Conservation (phyloP, 177 flowering plant genomes). For the Vitis hybrid region DNA sequence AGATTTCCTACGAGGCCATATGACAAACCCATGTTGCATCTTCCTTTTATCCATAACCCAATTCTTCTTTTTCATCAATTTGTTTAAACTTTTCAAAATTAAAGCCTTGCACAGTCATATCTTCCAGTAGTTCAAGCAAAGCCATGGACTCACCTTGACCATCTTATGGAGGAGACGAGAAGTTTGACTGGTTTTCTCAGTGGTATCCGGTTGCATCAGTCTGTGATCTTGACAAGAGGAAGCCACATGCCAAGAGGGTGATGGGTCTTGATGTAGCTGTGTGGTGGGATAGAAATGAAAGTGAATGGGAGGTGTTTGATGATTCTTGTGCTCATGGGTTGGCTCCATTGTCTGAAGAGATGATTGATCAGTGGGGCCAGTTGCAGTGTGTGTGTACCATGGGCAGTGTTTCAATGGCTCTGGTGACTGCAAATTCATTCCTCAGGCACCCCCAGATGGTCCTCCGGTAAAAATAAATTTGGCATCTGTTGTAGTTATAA, state of each 20-base stretch:
- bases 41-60: slow-evolving; percentile 11
- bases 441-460: slow-evolving; percentile 52
- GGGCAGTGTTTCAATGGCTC: slow-evolving; percentile 64
- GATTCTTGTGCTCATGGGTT: slow-evolving; percentile 57
- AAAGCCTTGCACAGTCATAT: slow-evolving; percentile 22
- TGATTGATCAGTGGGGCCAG: slow-evolving; percentile 57
- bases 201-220: slow-evolving; percentile 52
- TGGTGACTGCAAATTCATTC: slow-evolving; percentile 64
- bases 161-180: slow-evolving; percentile 30
- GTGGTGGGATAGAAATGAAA: slow-evolving; percentile 58
- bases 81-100: slow-evolving; percentile 12
- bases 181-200: slow-evolving; percentile 48
- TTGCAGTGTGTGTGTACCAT: slow-evolving; percentile 67
- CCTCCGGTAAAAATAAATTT: slow-evolving; percentile 55
- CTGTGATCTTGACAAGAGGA: slow-evolving; percentile 31
- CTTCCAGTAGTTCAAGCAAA: slow-evolving; percentile 13
- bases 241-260: slow-evolving; percentile 48
- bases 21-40: slow-evolving; percentile 14
- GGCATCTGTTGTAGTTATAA: no score
- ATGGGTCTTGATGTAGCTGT: slow-evolving; percentile 56
- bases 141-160: slow-evolving; percentile 12
- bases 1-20: not conserved
- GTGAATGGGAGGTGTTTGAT: slow-evolving; percentile 51
- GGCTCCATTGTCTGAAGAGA: slow-evolving; percentile 54
- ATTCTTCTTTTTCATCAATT: slow-evolving; percentile 8